phyloP scores from a whole-genome alignment of 1,139 yeast species.

The Pichia sp. region DNA sequence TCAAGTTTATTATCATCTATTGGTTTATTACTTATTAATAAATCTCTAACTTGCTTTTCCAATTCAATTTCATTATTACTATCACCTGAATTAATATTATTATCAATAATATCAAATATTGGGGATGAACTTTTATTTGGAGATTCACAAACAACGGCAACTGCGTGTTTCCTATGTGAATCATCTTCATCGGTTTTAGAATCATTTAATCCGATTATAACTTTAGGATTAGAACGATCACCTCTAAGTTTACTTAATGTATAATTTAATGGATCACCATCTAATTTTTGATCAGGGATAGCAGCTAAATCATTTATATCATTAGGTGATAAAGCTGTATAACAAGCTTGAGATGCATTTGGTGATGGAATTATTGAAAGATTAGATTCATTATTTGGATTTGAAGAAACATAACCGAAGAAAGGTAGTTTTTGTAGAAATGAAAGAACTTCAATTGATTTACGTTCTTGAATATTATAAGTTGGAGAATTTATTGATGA shows the following conservation, averaged over 20 bases:
- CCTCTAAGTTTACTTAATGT: conserved; percentile 80
- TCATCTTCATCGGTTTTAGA: conserved; percentile 6
- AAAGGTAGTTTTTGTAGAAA: conserved; percentile 17
- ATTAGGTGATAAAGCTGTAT: conserved; percentile 56
- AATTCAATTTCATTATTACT: conserved; percentile 14
- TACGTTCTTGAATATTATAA: background rate
- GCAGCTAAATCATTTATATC: conserved; percentile 68
- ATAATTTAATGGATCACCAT: conserved; percentile 63
- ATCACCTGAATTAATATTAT: background rate
- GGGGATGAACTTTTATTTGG: conserved; percentile 7
- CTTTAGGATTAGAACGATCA: conserved; percentile 22
- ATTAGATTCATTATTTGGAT: background rate
- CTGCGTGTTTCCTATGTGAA: conserved; percentile 16
- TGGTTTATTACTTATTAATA: conserved; percentile 19
- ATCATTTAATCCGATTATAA: conserved; percentile 22
- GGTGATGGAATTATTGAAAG: conserved; percentile 27
- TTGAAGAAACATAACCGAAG: conserved; percentile 5
- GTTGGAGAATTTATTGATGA: too few relatives aligned
- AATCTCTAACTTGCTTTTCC: conserved; percentile 28
- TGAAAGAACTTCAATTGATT: background rate
- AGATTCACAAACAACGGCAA: conserved; percentile 15
- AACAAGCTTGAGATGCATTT: conserved; percentile 30
- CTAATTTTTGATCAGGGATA: conserved; percentile 68
- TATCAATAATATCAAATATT: background rate
- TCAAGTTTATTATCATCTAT: conserved; percentile 11